phyloP scores from a whole-genome alignment of 108 stramenopile genomes.

The Skeletonema costatum region DNA sequence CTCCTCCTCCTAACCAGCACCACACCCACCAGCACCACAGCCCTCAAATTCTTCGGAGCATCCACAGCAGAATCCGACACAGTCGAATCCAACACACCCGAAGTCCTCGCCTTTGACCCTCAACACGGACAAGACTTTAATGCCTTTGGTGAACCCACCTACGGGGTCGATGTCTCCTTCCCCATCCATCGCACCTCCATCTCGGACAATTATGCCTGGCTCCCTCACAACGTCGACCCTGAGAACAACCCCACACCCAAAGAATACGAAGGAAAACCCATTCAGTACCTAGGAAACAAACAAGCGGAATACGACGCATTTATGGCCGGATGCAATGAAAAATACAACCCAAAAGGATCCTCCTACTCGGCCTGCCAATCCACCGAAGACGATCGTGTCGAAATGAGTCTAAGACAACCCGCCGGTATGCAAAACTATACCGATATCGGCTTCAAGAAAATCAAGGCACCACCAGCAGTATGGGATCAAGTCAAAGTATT shows the following conservation, averaged over 20 bases:
- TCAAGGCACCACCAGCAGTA: slow-evolving; percentile 57
- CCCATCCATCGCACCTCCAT: slow-evolving; percentile 73
- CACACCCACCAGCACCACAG: neutral
- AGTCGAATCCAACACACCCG: neutral
- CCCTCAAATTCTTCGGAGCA: neutral
- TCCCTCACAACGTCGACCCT: slow-evolving; percentile 75
- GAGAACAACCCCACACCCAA: slow-evolving; percentile 41
- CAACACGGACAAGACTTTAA: slow-evolving; percentile 19
- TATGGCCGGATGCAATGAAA: slow-evolving; percentile 57
- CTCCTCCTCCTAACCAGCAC: neutral
- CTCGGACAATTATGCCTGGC: slow-evolving; percentile 79
- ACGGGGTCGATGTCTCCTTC: slow-evolving; percentile 86
- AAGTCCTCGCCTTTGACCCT: neutral
- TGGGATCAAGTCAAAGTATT: slow-evolving; percentile 64
- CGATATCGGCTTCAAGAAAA: slow-evolving; percentile 65
- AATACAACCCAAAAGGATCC: slow-evolving; percentile 35
- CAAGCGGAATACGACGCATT: slow-evolving; percentile 60
- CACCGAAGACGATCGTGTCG: slow-evolving; percentile 77
- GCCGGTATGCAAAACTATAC: slow-evolving; percentile 79
- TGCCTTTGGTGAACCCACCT: slow-evolving; percentile 45
- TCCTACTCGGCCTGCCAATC: slow-evolving; percentile 29
- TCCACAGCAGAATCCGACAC: neutral
- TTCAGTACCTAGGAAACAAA: slow-evolving; percentile 71
- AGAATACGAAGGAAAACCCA: slow-evolving; percentile 57
- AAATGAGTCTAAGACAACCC: slow-evolving; percentile 81